Conservation (phyloP, 2,329 filamentous ascomycete genomes). For the Diplodia sapinea region DNA sequence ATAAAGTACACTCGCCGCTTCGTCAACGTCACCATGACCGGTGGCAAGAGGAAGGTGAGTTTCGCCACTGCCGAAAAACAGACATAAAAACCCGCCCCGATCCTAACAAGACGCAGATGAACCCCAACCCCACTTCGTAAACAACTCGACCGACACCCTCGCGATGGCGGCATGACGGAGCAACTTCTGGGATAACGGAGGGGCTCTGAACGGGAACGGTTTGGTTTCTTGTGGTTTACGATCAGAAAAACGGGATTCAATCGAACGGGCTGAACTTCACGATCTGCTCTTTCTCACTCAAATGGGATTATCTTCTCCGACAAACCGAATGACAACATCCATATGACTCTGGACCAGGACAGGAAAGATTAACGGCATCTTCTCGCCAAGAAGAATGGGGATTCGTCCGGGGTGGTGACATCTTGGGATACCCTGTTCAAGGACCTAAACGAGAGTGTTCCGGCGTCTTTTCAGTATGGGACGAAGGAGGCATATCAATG, state of each 20-base stretch:
- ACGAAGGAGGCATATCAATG: constrained; percentile 50
- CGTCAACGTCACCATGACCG: constrained; percentile 96
- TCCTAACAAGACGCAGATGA: constrained; percentile 65
- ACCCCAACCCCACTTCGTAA: constrained; percentile 81
- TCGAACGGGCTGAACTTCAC: constrained; percentile 38
- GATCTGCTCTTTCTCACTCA: constrained; percentile 40
- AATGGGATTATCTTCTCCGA: constrained; percentile 46
- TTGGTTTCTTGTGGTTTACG: constrained; percentile 22
- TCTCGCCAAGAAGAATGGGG: constrained; percentile 34
- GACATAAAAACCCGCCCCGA: constrained; percentile 9
- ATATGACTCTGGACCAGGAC: constrained; percentile 51
- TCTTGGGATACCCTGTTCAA: constrained; percentile 34
- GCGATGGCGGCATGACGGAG: constrained; percentile 17
- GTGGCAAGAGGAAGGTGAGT: constrained; percentile 96
- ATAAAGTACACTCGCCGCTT: constrained; percentile 96
- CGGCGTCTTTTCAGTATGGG: constrained; percentile 41
- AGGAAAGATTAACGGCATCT: constrained; percentile 38
- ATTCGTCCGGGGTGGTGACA: constrained; percentile 35
- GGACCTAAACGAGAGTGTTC: constrained; percentile 37
- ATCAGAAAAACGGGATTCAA: constrained; percentile 15
- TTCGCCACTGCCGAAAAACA: constrained; percentile 37
- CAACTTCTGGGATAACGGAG: constrained; percentile 31
- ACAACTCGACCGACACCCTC: constrained; percentile 30
- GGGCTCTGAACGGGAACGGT: constrained; percentile 25
- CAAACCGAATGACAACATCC: constrained; percentile 14